phyloP scores from a whole-genome alignment of 2,329 filamentous ascomycete species.

The Cryoendolithus antarcticus region DNA sequence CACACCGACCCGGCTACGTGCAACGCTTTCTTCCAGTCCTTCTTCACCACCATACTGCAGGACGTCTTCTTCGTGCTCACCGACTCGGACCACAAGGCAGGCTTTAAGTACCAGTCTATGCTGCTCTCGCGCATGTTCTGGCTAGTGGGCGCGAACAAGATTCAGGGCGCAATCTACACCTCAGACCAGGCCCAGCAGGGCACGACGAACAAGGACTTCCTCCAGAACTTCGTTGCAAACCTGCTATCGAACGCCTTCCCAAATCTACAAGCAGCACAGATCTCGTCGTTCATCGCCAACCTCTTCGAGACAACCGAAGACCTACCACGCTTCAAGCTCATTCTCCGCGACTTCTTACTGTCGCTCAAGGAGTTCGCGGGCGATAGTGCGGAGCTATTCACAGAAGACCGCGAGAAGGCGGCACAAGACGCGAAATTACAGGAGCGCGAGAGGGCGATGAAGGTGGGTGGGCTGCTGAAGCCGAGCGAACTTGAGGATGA shows the following conservation, averaged over 20 bases:
- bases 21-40: constrained; percentile 94
- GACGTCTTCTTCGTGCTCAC: constrained; percentile 98
- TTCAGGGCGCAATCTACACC: constrained; percentile 81
- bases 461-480: constrained; percentile 91
- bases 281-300: constrained; percentile 77
- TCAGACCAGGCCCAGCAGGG: constrained; percentile 70
- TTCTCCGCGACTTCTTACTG: constrained; percentile 92
- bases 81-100: constrained; percentile 95
- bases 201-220: constrained; percentile 81
- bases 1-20: constrained; percentile 67
- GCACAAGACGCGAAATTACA: constrained; percentile 73
- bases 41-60: constrained; percentile 89
- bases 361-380: constrained; percentile 93
- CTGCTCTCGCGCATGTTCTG: constrained; percentile 91
- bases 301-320: constrained; percentile 81
- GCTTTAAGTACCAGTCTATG: constrained; percentile 96
- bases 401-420: constrained; percentile 88
- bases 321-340: constrained; percentile 87
- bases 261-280: constrained; percentile 73
- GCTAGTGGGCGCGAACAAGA: constrained; percentile 81
- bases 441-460: constrained; percentile 83
- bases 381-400: constrained; percentile 87
- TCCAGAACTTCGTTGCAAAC: constrained; percentile 74
- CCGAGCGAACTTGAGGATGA: constrained; percentile 83
- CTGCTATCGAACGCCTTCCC: constrained; percentile 83